Evolutionary conservation across 2,329 filamentous ascomycete species (phyloP), one percentile per base, ranked within the genome.

Genomic region (Alternaria angustiovoidea): DNA sequence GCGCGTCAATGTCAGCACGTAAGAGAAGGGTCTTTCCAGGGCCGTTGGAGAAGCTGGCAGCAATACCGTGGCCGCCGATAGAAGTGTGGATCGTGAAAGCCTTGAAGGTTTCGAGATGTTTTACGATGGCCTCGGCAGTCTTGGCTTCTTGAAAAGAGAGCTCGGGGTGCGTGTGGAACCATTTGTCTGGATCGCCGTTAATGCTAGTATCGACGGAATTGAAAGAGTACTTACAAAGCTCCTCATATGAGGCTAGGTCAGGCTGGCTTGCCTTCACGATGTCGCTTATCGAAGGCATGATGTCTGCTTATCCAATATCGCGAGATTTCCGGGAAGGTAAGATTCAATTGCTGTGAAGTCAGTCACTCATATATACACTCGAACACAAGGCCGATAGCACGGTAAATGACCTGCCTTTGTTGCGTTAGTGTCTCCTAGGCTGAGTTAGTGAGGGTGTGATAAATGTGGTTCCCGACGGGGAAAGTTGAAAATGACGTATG

Each of bases 1-100:
- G 76, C 0, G 82, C 88, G 66, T 90, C 88, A 62, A 89, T 87
- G 57, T 90, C 88, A 0, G 88, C 86, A 2, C 88, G 83, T 0
- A 89, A 78, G 0, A 89, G 79, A 1, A 90, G 74, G 0, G 81
- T 88, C 1, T 81, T 81, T 0, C 87, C 87, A 0, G 70, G 42
- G 0, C 86, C 87, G 67, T 90, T 89, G 51, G 71, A 69, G 4
- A 89, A 76, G 1, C 89, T 78, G 0, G 82, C 88, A 2, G 84
- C 84, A 5, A 90, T 72, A 5, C 88, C 88, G 61, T 86, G 79
- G 0, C 87, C 87, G 28, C 88, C 88, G 14, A 90, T 88, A 26
- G 79, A 70, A 1, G 81, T 74, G 46, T 81, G 78, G 26, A 88
- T 79, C 9, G 83, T 73, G 63, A 83, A 83, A 0, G 63, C 71